Base-by-base conservation (phyloP, 345 rosid species). In the Mercurialis annua region DNA sequence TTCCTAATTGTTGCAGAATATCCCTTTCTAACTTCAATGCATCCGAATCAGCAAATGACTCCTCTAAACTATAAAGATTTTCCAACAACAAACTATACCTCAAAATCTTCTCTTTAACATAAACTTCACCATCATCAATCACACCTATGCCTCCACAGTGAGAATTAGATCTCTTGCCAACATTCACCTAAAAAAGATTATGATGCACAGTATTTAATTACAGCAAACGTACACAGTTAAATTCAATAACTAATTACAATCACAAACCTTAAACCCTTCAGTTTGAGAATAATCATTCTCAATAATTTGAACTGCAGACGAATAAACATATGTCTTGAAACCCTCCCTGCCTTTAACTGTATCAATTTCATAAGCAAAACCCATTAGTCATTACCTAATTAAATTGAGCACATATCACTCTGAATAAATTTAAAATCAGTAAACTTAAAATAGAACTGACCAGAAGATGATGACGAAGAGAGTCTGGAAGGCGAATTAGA, bases 61-160 rank as follows among this genome's bases (percentile, higher is more conserved):
- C 76, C 78, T 92, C 92, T 67, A 92, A 72, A 29, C 79, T 83
- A 42, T 80, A 49, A 46, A 89, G 90, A 75, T 87, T 92, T 70
- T 87, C 86, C 78, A 83, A 76, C 48, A 92, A 76, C 74, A 89
- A 75, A 68, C 78, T 66, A 75, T 75, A 83, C 17, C 74, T 69
- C 33, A 81, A 80, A 60, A 78, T 54, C 65, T 60, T 69, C 26
- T 51, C 52, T 30, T 59, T 31, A 17, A 27, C 12, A n/a, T 29
- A 27, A 23, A 29, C 59, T 7, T 68, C 24, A n/a, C 52, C 30
- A 54, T 64, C 67, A 69, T 18, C 69, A 36, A 58, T 46, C 33
- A 30, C 62, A 42, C 29, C 53, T 21, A 69, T 42, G 54, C 62
- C 56, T 46, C 49, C 56, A 51, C 49, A 8, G 30, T 17, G 74